A percentile compares a stretch with the other conserved stretches of the same genome.
Conservation (phyloP, 768 basidiomycete genomes). For the Rhodotorula taiwanensis region DNA sequence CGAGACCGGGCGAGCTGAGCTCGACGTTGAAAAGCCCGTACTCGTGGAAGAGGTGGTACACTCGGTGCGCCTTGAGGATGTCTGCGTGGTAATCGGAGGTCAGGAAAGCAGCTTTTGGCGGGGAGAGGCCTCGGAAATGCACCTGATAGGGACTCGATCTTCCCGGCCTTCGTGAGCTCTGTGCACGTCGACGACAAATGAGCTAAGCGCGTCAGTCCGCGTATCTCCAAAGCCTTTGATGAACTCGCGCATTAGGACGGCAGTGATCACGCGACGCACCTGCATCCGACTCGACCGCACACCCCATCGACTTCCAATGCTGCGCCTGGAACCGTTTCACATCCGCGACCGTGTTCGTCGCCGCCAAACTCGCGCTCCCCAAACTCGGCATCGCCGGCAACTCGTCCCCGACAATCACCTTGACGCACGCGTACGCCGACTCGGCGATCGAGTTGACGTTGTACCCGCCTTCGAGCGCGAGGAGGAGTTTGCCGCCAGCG, state of each 20-base stretch:
- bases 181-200: no score
- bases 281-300: constrained; percentile 73
- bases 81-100: constrained; percentile 5
- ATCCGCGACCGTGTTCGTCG: constrained; percentile 81
- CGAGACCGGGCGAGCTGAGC: constrained; percentile 49
- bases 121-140: background rate
- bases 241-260: no score
- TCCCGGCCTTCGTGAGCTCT: constrained; percentile 32
- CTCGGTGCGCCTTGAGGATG: constrained; percentile 73
- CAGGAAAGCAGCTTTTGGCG: background rate
- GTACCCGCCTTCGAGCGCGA: constrained; percentile 97
- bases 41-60: constrained; percentile 67
- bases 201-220: no score
- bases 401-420: constrained; percentile 79
- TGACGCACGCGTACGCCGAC: constrained; percentile 79
- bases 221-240: no score
- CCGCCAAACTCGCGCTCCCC: constrained; percentile 63
- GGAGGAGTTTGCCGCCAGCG: constrained; percentile 79
- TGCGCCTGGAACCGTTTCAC: constrained; percentile 80
- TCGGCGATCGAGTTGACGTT: constrained; percentile 79
- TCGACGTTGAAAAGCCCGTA: constrained; percentile 56
- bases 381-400: constrained; percentile 68
- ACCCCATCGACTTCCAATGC: constrained; percentile 82
- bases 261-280: constrained; percentile 49
- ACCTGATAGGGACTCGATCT: constrained; percentile 36